Evolutionary conservation across 331 rosid genomes (phyloP).

Genomic region (Pyracantha coccinea): DNA sequence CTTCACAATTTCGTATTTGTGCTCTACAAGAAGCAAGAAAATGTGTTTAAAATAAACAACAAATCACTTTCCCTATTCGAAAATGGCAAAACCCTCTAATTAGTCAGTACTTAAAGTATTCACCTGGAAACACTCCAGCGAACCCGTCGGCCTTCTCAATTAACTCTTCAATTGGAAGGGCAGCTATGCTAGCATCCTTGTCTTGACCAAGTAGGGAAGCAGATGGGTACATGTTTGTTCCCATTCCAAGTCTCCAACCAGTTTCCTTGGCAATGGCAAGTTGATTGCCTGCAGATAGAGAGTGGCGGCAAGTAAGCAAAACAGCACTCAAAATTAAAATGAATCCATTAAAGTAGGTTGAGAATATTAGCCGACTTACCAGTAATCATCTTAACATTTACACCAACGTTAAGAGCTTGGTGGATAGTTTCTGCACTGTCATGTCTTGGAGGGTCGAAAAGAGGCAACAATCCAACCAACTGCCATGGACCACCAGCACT

Average conservation of each 20-base stretch:
- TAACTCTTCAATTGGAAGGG: slow-evolving; percentile 87
- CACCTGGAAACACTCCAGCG: slow-evolving; percentile 99
- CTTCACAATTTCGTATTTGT: slow-evolving; percentile 91
- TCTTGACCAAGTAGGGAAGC: slow-evolving; percentile 85
- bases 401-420: slow-evolving; percentile 91
- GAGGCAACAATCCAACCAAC: slow-evolving; percentile 84
- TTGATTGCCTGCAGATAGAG: slow-evolving; percentile 61
- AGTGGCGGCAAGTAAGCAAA: background rate
- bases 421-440: slow-evolving; percentile 98
- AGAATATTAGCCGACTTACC: slow-evolving; percentile 38
- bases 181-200: slow-evolving; percentile 83
- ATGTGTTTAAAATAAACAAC: background rate
- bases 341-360: background rate
- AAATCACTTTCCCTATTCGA: background rate
- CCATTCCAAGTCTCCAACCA: slow-evolving; percentile 98
- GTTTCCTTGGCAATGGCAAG: slow-evolving; percentile 99
- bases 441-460: slow-evolving; percentile 92
- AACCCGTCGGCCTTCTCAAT: slow-evolving; percentile 98
- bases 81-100: background rate
- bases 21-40: slow-evolving; percentile 37
- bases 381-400: slow-evolving; percentile 97
- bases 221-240: slow-evolving; percentile 97
- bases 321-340: background rate
- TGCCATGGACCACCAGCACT: slow-evolving; percentile 80
- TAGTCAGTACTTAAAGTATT: background rate